These are phyloP conservation scores for Capronia americana DNA, from an alignment of 2,329 filamentous ascomycete genomes.

Conservation along the genomic window DNA sequence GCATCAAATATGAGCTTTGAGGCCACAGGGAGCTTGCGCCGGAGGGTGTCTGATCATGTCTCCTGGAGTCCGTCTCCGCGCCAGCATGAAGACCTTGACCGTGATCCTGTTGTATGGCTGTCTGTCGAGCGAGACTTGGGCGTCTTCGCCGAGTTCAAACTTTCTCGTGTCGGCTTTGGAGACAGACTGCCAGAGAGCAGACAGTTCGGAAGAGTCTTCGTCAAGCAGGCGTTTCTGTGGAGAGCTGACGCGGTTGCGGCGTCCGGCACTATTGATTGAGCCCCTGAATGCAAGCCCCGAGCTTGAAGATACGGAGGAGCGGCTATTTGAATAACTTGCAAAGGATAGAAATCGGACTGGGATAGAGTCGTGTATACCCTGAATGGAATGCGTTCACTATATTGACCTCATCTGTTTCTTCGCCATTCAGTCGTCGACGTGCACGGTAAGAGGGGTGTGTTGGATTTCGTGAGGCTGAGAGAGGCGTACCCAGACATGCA, in stretches of 20 bases:
- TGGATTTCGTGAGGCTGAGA: not conserved
- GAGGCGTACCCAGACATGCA: not conserved
- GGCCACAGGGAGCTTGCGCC: not conserved
- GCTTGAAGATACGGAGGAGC: not conserved
- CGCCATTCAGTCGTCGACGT: not conserved
- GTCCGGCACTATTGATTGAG: constrained; percentile 16
- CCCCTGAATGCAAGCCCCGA: constrained; percentile 7
- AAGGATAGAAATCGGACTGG: constrained; percentile 9
- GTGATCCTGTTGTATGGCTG: not conserved
- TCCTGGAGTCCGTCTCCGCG: not conserved
- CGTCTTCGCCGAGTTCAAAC: not conserved
- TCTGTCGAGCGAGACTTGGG: not conserved
- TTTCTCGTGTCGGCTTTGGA: not conserved
- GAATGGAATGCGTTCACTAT: not conserved
- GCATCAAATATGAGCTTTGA: not conserved
- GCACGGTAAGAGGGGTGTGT: not conserved
- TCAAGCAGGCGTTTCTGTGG: constrained; percentile 2
- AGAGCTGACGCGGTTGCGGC: constrained; percentile 13
- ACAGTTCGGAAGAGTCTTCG: not conserved
- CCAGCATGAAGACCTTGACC: not conserved
- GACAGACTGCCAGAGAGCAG: no score
- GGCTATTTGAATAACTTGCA: not conserved
- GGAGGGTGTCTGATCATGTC: not conserved
- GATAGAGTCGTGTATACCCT: constrained; percentile 12
- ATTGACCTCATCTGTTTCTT: not conserved